These are phyloP conservation scores for Pseudotsuga menziesii DNA, from an alignment of 75 land plant species.

Conservation along the genomic window DNA sequence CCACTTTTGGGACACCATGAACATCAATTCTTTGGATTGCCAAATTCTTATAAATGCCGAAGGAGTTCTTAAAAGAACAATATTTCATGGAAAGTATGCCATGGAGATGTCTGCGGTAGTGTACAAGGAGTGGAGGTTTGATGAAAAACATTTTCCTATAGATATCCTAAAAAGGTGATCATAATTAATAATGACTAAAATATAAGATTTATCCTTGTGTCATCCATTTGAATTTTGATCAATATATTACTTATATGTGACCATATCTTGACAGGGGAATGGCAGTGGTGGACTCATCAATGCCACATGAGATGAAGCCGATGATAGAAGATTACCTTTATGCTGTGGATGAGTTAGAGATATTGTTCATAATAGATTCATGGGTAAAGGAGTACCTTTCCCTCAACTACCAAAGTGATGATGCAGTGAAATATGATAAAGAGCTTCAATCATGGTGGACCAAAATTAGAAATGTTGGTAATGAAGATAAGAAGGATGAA, in stretches of 20 bases:
- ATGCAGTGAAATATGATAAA: constrained; percentile 20
- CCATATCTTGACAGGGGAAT: constrained; percentile 31
- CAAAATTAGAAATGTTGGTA: constrained; percentile 38
- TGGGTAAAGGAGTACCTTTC: constrained; percentile 31
- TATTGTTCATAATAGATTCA: constrained; percentile 16
- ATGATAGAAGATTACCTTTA: constrained; percentile 56
- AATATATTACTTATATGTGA: background rate
- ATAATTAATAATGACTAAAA: background rate
- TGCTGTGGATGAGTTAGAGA: constrained; percentile 44
- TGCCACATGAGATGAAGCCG: constrained; percentile 39
- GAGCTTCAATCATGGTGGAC: constrained; percentile 61
- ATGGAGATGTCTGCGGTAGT: constrained; percentile 57
- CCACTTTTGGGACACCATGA: constrained; percentile 75
- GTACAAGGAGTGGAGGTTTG: constrained; percentile 57
- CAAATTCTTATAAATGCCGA: constrained; percentile 47
- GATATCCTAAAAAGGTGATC: constrained; percentile 49
- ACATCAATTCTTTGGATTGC: constrained; percentile 62
- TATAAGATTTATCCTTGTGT: too few species aligned
- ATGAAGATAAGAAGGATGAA: constrained; percentile 43
- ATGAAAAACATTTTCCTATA: constrained; percentile 48
- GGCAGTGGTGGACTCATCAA: constrained; percentile 40
- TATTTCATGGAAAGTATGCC: constrained; percentile 31
- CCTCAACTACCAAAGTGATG: constrained; percentile 36
- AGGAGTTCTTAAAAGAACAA: constrained; percentile 50
- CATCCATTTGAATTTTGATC: background rate